Evolutionary conservation across 192 early-diverging fungal species (phyloP), one percentile per base, ranked within the genome.

Genomic region (Obelidium mucronatum): DNA sequence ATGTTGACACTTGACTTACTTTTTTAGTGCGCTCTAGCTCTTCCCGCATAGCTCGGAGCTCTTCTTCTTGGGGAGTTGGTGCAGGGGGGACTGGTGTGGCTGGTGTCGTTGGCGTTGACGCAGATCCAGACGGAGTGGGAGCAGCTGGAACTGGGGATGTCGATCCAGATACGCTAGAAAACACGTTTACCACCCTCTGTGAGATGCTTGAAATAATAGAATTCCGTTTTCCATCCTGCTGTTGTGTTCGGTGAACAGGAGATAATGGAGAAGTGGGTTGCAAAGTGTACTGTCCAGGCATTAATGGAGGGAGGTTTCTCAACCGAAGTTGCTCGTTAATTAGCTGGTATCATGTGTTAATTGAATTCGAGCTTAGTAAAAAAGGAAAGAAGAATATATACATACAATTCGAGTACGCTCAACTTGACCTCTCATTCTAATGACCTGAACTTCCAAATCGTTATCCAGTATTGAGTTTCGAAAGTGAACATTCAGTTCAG

Each of bases 311-410:
- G 40, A 68, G 40, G 1, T 51, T 68, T 52, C 66, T 42, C 0
- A 68, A 44, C 13, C 66, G 66, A 15, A 68, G 48, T 51, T 68
- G 66, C 42, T 68, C 66, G 39, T 68, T 68, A 17, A 68, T 68
- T 5, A 68, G 44, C 66, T 68, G 30, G 30, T 24, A 59, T 59
- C 56, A 24, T 13, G 15, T 64, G 19, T 48, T 39, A 51, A 51
- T 22, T 48, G 28, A n/a, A 51, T 11, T 36, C 4, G 33, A 65
- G 39, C 13, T 37, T 13, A 65, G 26, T 65, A 13, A 13, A 6
- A 65, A 31, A 4, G 33, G 13, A 65, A 30, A 11, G n/a, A n/a
- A n/a, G n/a, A 33, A 26, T 6, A 65, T 35, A 4, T 36, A 40
- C 66, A 28, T 68, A 68, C 66, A 11, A 42, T 68, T 48, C 66